Percentiles rank a stretch among this genome's conserved stretches.
Evolutionary conservation across 352 stramenopile species (phyloP).

Genomic region (Phytophthora meadii): DNA sequence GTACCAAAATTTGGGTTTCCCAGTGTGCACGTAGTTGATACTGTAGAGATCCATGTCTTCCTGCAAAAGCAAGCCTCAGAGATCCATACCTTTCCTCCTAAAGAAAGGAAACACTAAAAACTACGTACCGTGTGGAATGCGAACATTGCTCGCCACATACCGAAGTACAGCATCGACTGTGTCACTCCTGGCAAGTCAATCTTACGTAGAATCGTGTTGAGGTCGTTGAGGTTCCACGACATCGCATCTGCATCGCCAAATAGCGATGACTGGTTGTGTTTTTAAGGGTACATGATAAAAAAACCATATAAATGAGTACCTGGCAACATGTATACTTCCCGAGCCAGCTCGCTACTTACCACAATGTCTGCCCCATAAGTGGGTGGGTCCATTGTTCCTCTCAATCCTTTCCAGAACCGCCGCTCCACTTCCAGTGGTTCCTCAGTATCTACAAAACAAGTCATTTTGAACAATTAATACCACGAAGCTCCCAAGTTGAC

Average conservation of each 20-base stretch:
- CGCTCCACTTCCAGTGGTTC: conserved; percentile 73
- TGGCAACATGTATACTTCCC: no score
- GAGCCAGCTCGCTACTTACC: conserved; percentile 34
- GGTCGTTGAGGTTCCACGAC: conserved; percentile 89
- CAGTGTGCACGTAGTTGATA: conserved; percentile 95
- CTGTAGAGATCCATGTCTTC: conserved; percentile 96
- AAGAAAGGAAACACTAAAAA: neutral
- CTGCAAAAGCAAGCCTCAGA: conserved; percentile 22
- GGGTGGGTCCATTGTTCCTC: conserved; percentile 85
- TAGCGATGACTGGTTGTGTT: conserved; percentile 62
- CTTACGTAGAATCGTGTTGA: conserved; percentile 87
- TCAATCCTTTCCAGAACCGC: conserved; percentile 90
- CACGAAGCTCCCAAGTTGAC: neutral
- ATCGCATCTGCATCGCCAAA: conserved; percentile 75
- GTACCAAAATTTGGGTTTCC: conserved; percentile 95
- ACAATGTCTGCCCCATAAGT: conserved; percentile 93
- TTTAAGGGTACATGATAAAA: conserved; percentile 1
- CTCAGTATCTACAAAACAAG: conserved; percentile 34
- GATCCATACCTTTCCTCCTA: neutral
- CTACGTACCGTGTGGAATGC: conserved; percentile 87
- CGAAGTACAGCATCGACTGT: conserved; percentile 94
- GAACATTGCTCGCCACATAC: conserved; percentile 95
- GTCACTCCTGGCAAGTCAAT: conserved; percentile 90
- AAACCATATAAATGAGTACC: no score
- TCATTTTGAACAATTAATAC: neutral